Conservation (phyloP, 441 rosid species). For the Manihot esculenta region DNA sequence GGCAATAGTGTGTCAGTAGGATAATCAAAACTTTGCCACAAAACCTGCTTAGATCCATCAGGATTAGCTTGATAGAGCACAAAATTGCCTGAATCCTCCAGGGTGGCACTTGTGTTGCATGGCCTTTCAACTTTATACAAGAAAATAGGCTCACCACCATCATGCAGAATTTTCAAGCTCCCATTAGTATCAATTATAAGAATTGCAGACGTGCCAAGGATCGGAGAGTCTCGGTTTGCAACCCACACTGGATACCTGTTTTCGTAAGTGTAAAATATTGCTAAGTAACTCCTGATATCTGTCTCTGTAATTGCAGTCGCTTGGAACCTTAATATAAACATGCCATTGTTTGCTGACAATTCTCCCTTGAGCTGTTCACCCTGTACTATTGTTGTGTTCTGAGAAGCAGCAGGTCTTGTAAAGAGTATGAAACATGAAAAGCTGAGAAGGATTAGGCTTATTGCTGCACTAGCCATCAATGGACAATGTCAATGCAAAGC, state of each 20-base stretch:
- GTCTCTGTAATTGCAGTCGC: background rate
- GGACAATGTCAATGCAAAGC: background rate
- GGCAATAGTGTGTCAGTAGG: conserved; percentile 38
- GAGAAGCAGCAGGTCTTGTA: background rate
- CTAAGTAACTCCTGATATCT: too few relatives aligned
- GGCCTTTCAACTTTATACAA: background rate
- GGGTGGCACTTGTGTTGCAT: conserved; percentile 11
- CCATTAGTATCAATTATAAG: conserved; percentile 27
- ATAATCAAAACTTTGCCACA: conserved; percentile 47
- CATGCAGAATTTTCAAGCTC: conserved; percentile 21
- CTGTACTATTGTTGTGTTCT: background rate
- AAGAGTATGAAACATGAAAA: background rate
- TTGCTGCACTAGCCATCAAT: background rate
- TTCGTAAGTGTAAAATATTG: background rate
- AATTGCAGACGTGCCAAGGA: conserved; percentile 16
- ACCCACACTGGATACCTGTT: conserved; percentile 24
- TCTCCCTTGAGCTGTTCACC: conserved; percentile 50
- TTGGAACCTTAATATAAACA: background rate
- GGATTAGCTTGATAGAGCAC: conserved; percentile 3
- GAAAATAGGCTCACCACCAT: background rate
- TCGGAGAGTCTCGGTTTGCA: conserved; percentile 30
- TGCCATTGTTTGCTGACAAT: background rate
- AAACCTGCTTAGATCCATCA: background rate
- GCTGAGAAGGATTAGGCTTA: background rate
- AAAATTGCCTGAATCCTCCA: conserved; percentile 20